Evolutionary conservation across 1,284 basidiomycete species (phyloP).

Genomic region (Calocybe gambosa): DNA sequence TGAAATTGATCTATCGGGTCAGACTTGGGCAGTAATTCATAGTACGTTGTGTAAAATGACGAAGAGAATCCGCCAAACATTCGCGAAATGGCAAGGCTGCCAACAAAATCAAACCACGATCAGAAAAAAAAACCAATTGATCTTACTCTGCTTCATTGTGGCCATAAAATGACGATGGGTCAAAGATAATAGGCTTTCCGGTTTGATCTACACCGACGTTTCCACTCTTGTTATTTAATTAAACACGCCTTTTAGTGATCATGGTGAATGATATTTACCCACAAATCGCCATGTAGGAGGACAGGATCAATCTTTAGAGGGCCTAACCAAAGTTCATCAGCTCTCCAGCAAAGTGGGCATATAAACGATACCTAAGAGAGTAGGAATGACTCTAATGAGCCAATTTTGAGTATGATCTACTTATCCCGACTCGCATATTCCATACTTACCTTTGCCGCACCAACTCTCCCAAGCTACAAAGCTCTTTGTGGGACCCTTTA

Average conservation of each 20-base stretch:
- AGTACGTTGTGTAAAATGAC: constrained; percentile 72
- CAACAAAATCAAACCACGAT: neutral
- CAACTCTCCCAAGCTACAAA: constrained; percentile 51
- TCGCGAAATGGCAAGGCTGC: constrained; percentile 73
- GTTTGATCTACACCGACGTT: constrained; percentile 57
- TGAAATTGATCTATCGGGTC: constrained; percentile 68
- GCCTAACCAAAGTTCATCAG: constrained; percentile 20
- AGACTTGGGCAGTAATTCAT: constrained; percentile 60
- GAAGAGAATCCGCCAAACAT: constrained; percentile 80
- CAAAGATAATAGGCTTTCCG: constrained; percentile 70
- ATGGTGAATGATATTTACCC: constrained; percentile 46
- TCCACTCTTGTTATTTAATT: constrained; percentile 49
- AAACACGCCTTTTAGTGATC: neutral
- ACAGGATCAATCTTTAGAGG: constrained; percentile 63
- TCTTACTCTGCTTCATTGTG: constrained; percentile 84
- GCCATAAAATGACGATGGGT: constrained; percentile 79
- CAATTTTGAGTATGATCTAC: neutral
- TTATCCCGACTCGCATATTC: neutral
- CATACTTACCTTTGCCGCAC: constrained; percentile 51
- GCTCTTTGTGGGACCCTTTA: constrained; percentile 36
- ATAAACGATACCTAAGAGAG: constrained; percentile 49
- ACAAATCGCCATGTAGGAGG: constrained; percentile 82
- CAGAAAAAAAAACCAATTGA: neutral
- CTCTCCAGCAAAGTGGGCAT: no score
- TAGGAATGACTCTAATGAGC: constrained; percentile 63